Conservation (phyloP, 768 basidiomycete species). For the Naganishia vaughanmartiniae region DNA sequence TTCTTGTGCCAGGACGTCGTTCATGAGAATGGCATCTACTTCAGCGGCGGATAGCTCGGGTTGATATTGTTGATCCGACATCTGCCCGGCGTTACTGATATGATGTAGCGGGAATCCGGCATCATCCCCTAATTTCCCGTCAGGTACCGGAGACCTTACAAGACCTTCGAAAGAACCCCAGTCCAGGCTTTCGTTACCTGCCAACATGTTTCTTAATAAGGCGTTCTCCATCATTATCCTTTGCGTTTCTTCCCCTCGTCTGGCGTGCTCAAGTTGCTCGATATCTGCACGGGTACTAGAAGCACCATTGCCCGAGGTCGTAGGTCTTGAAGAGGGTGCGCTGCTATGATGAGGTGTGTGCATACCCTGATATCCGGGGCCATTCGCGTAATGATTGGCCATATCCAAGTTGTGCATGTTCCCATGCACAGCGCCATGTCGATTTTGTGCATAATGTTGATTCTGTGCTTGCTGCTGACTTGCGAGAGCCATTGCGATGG, state of each 20-base stretch:
- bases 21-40: constrained; percentile 11
- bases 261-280: neutral
- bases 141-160: neutral
- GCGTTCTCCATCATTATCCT: constrained; percentile 22
- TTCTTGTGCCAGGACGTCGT: neutral
- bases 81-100: neutral
- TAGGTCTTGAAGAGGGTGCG: neutral
- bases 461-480: constrained; percentile 20
- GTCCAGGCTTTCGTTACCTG: neutral
- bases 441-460: neutral
- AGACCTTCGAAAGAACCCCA: neutral
- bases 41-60: constrained; percentile 19
- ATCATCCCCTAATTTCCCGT: neutral
- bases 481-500: constrained; percentile 16
- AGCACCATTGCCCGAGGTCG: neutral
- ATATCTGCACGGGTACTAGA: neutral
- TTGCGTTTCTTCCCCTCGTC: constrained; percentile 11
- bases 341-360: neutral
- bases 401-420: neutral
- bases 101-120: neutral
- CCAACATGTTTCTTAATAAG: constrained; percentile 16
- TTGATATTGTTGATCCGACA: constrained; percentile 9
- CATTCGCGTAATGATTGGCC: neutral
- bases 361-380: neutral
- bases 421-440: neutral